phyloP scores from a whole-genome alignment of 345 rosid species.

The Eucalyptus microcorys region DNA sequence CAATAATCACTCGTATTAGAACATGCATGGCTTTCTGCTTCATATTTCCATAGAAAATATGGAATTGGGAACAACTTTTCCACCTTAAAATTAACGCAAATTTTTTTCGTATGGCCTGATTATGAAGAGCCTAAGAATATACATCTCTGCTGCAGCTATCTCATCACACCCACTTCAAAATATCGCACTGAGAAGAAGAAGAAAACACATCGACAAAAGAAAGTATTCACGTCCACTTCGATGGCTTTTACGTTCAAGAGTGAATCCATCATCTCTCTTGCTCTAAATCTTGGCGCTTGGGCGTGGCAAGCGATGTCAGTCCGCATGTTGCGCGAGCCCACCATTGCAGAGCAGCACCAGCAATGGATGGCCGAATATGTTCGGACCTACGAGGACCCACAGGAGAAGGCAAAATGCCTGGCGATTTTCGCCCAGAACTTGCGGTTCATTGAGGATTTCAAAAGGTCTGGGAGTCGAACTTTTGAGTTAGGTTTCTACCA shows the following conservation, averaged over 20 bases:
- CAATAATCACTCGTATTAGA: not conserved
- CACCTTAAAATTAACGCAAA: too few relatives aligned
- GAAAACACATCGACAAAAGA: not conserved
- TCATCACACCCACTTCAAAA: not conserved
- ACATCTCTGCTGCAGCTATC: not conserved
- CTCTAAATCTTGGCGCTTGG: not conserved
- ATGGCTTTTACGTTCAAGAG: not conserved
- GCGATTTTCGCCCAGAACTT: conserved; percentile 15
- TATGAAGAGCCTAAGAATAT: not conserved
- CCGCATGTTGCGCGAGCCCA: not conserved
- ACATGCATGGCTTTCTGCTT: too few relatives aligned
- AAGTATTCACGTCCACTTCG: not conserved
- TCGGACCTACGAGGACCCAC: not conserved
- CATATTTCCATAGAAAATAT: too few relatives aligned
- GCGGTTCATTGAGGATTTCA: conserved; percentile 8
- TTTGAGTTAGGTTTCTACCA: conserved; percentile 14
- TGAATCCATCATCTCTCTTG: not conserved
- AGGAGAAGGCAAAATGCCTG: conserved; percentile 9
- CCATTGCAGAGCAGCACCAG: not conserved
- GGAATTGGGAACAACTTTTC: too few relatives aligned
- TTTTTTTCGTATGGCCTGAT: too few relatives aligned
- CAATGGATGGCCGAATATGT: not conserved
- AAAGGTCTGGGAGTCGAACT: not conserved
- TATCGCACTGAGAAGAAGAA: not conserved
- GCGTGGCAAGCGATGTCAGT: not conserved